Percentiles rank a stretch among this genome's conserved stretches.
phyloP scores from a whole-genome alignment of 441 rosid genomes.

The Geranium incanum region DNA sequence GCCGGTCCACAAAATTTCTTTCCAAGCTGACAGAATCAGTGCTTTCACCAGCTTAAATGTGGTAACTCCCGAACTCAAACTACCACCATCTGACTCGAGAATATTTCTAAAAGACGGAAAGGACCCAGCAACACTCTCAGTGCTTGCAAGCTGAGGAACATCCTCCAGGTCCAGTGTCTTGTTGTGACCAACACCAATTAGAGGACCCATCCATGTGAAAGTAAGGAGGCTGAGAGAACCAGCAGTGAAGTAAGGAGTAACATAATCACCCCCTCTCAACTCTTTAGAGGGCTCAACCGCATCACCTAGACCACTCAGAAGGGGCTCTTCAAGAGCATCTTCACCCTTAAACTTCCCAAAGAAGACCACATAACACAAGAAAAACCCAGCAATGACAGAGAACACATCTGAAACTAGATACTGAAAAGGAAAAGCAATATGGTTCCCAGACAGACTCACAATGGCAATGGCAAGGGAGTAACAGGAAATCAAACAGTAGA shows the following conservation, averaged over 20 bases:
- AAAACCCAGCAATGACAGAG: constrained; percentile 41
- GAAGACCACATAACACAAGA: constrained; percentile 56
- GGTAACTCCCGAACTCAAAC: constrained; percentile 34
- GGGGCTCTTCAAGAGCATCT: constrained; percentile 45
- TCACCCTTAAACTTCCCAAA: constrained; percentile 29
- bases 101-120: constrained; percentile 37
- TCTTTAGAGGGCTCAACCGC: constrained; percentile 22
- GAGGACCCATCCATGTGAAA: constrained; percentile 68
- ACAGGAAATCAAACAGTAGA: constrained; percentile 47
- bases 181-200: constrained; percentile 63
- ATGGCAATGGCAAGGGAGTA: constrained; percentile 45
- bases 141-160: constrained; percentile 65
- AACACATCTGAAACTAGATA: constrained; percentile 41
- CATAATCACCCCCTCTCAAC: constrained; percentile 36
- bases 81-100: constrained; percentile 34
- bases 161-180: constrained; percentile 68
- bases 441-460: constrained; percentile 22
- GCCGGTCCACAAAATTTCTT: constrained; percentile 47
- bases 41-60: constrained; percentile 53
- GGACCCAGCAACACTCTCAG: constrained; percentile 44
- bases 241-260: constrained; percentile 53
- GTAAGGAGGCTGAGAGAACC: constrained; percentile 45
- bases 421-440: constrained; percentile 23
- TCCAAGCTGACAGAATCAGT: constrained; percentile 50
- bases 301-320: constrained; percentile 31